Evolutionary conservation across 192 early-diverging fungal genomes (phyloP).

Genomic region (Podila epicladia): DNA sequence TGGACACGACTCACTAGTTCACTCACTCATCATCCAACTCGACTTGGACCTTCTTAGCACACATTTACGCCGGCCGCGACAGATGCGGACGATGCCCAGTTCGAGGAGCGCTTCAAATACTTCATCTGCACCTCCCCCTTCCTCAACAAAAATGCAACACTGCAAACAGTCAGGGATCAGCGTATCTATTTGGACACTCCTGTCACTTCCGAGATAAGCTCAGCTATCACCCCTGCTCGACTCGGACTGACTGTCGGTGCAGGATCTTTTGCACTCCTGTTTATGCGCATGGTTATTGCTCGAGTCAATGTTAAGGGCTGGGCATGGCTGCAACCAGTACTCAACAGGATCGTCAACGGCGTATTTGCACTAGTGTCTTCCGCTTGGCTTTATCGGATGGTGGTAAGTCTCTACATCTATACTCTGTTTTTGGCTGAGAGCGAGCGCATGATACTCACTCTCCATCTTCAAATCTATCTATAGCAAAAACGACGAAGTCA

Average conservation of each 20-base stretch:
- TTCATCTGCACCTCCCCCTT: constrained; percentile 66
- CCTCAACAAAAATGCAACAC: constrained; percentile 56
- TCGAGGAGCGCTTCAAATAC: constrained; percentile 69
- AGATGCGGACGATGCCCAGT: constrained; percentile 59
- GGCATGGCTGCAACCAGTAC: constrained; percentile 15
- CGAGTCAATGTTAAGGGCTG: constrained; percentile 11
- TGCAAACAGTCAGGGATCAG: constrained; percentile 52
- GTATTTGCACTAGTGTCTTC: constrained; percentile 23
- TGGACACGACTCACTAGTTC: too few species aligned
- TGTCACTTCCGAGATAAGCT: constrained; percentile 23
- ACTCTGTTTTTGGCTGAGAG: neutral
- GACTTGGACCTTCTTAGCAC: constrained; percentile 42
- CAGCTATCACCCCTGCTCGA: constrained; percentile 30
- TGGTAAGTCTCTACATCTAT: constrained; percentile 12
- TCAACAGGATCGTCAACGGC: constrained; percentile 18
- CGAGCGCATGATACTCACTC: neutral
- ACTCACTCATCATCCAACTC: neutral
- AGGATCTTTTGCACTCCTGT: constrained; percentile 23
- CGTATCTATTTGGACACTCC: constrained; percentile 30
- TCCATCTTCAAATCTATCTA: neutral
- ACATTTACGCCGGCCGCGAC: constrained; percentile 58
- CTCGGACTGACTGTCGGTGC: constrained; percentile 32
- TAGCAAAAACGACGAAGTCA: constrained; percentile 60
- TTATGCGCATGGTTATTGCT: constrained; percentile 22
- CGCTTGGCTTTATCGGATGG: constrained; percentile 41